Base-by-base conservation (phyloP, 805 yeast genomes). In the Zygosaccharomyces lentus region DNA sequence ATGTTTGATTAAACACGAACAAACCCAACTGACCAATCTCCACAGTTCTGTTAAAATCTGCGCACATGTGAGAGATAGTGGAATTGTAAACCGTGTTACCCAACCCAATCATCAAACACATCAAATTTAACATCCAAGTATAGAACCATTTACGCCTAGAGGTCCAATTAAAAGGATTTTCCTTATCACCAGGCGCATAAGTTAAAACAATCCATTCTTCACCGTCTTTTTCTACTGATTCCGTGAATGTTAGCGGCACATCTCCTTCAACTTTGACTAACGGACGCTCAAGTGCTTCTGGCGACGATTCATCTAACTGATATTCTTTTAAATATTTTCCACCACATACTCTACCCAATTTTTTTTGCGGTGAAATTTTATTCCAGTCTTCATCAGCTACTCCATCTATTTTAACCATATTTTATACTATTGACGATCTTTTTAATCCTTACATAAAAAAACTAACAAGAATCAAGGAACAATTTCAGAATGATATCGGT, bases 131-230 rank as follows among this genome's bases (percentile, higher is more conserved):
- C 8, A 37, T 9, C 41, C 27, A 37, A 13, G 41, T 37, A 23
- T 37, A 37, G 10, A 37, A 23, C 41, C 41, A 37, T 32, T 37
- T 37, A 17, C 41, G 41, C n/a, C 6, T 17, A 27, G 16, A n/a
- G 15, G 16, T 16, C 41, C 41, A 37, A 27, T 37, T 37, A 23
- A 17, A 37, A 1, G 41, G 41, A 37, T 37, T 23, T 13, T 37
- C 24, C 13, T n/a, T 17, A 9, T 37, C 41, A n/a, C 24, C 34
- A 16, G 41, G 41, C 1, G 41, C 41, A 37, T 16, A 37, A 4
- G 41, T 26, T 24, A 37, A 27, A 34, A 37, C 31, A 25, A 37
- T 34, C 41, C 41, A 37, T 37, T 37, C 41, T 16, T 23, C 26
- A 23, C 41, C 41, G 13, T 37, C 41, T 16, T 10, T 37, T 10